Base-by-base conservation (phyloP, 148 eudicot genomes). In the Tetragonia tetragonoides region DNA sequence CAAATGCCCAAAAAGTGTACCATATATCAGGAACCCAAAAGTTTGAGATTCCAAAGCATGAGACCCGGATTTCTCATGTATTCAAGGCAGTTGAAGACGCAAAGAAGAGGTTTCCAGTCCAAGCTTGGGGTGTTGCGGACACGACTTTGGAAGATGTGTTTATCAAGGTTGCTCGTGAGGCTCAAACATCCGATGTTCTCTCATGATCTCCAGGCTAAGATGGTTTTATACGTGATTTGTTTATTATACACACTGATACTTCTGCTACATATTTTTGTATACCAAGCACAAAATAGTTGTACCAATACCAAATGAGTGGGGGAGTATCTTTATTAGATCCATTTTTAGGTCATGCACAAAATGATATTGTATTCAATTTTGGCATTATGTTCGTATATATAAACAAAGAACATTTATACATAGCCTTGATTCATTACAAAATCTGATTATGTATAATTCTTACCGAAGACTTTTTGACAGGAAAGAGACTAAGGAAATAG, bases 61-160 rank as follows among this genome's bases (percentile, higher is more conserved):
- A 88, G 38, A 81, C 89, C 44, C 82, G 79, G 60, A 90, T 91
- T 72, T 86, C 98, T 12, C 86, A 91, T 21, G 92, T 93, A 20
- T 91, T 93, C 69, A 76, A 86, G 70, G 93, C 93, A n/a, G 98
- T 91, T 20, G 92, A 93, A 77, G 75, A 84, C 39, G 88, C 95
- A 6, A 91, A 93, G 87, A 88, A 90, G 76, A 78, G 83, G 79
- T 93, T 93, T 82, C 80, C 88, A 7, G 92, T 93, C 66, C 85
- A 93, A 57, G 98, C 94, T 60, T 93, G 98, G 98, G 97, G 96
- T 72, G 77, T 93, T 39, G 92, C 96, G 14, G 96, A 93, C 76
- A 91, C 98, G 12, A 91, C 94, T n/a, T 84, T 90, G 75, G 98
- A 91, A 79, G 98, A 93, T 68, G 96, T 93, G 14, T 93, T 90